These are phyloP conservation scores for Verticillium nubilum DNA, from an alignment of 2,329 filamentous ascomycete species.

Conservation along the genomic window DNA sequence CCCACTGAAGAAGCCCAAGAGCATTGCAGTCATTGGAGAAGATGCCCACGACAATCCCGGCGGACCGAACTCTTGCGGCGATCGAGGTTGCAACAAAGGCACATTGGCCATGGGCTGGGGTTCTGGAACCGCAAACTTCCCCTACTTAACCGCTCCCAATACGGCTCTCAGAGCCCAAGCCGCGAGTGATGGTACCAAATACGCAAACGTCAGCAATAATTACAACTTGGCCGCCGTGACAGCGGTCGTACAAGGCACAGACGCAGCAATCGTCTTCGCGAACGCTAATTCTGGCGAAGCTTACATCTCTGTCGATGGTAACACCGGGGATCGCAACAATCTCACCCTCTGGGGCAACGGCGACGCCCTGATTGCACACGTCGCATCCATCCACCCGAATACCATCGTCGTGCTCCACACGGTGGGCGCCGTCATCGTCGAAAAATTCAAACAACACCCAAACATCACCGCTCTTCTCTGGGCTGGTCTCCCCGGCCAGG, in stretches of 20 bases:
- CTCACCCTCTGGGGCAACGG: constrained; percentile 83
- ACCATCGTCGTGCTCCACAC: constrained; percentile 91
- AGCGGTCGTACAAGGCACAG: constrained; percentile 55
- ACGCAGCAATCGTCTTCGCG: constrained; percentile 79
- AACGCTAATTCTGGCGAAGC: constrained; percentile 85
- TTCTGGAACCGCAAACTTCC: constrained; percentile 66
- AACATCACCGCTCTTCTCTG: constrained; percentile 83
- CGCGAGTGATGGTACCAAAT: constrained; percentile 22
- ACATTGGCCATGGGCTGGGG: constrained; percentile 76
- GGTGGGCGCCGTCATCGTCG: constrained; percentile 70
- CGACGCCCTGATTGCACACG: constrained; percentile 63
- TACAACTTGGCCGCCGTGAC: constrained; percentile 54
- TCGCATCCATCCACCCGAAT: constrained; percentile 74
- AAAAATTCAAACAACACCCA: constrained; percentile 66
- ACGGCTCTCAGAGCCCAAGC: constrained; percentile 59
- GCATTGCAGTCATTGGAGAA: constrained; percentile 72
- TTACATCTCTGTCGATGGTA: constrained; percentile 76
- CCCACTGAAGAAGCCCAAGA: constrained; percentile 73
- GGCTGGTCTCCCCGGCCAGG: constrained; percentile 76
- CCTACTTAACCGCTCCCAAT: constrained; percentile 71
- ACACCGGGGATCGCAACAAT: constrained; percentile 85
- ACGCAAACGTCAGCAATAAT: constrained; percentile 64
- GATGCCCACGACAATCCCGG: constrained; percentile 71
- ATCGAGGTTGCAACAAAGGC: constrained; percentile 61
- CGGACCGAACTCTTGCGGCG: neutral